Conservation (phyloP, 805 yeast genomes). For the Candida khao-thaluensis region DNA sequence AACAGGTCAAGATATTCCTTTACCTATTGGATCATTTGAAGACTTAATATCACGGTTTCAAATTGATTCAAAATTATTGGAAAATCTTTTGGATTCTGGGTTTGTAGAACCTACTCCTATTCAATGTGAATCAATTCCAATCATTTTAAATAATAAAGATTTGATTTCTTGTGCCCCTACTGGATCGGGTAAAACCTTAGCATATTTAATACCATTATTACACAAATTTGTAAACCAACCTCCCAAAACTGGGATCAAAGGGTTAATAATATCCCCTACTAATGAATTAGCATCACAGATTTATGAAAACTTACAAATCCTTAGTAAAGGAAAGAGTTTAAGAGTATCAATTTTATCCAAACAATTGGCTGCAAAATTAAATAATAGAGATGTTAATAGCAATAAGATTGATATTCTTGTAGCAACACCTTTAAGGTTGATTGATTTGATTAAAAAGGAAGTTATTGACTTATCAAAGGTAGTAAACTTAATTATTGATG, state of each 20-base stretch:
- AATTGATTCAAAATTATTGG: slow-evolving; percentile 55
- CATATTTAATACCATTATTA: slow-evolving; percentile 80
- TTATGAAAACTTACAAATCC: slow-evolving; percentile 59
- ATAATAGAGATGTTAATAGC: slow-evolving; percentile 55
- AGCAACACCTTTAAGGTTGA: slow-evolving; percentile 84
- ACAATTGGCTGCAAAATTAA: slow-evolving; percentile 65
- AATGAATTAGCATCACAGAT: slow-evolving; percentile 91
- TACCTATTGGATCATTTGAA: slow-evolving; percentile 86
- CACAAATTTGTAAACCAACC: slow-evolving; percentile 42
- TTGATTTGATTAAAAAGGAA: slow-evolving; percentile 69
- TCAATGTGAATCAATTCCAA: slow-evolving; percentile 88
- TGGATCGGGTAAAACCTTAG: slow-evolving; percentile 96
- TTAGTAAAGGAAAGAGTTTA: slow-evolving; percentile 57
- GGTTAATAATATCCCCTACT: slow-evolving; percentile 87
- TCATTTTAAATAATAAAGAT: slow-evolving; percentile 67
- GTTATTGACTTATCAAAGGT: slow-evolving; percentile 61
- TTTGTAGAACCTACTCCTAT: slow-evolving; percentile 90
- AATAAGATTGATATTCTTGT: slow-evolving; percentile 76
- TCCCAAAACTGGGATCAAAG: slow-evolving; percentile 56
- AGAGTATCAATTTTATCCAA: slow-evolving; percentile 68
- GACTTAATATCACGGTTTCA: slow-evolving; percentile 71
- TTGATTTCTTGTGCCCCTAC: slow-evolving; percentile 95
- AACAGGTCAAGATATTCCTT: slow-evolving; percentile 82
- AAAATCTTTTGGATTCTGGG: slow-evolving; percentile 64
- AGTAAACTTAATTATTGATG: slow-evolving; percentile 84